Evolutionary conservation across 805 yeast species (phyloP), one percentile per base, ranked within the genome.

Genomic region (Cyberlindnera nakhonratchasimensis): DNA sequence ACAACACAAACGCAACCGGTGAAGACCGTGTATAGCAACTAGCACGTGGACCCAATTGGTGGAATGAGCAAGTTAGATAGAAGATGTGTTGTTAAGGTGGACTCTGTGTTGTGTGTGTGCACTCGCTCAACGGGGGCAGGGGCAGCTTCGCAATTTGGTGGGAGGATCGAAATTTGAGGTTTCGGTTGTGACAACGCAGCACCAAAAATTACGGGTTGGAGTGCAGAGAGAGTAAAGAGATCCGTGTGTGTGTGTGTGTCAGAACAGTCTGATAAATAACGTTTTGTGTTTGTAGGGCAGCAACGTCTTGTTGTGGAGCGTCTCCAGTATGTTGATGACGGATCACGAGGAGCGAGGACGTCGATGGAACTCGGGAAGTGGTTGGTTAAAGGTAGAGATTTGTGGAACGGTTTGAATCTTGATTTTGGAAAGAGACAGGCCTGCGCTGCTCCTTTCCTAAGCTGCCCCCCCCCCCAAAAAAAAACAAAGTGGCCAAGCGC

Each of bases 151-250:
- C 16, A 28, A 28, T 9, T 26, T 26, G 13, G 7, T 6, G 32
- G 32, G 22, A n/a, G 18, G 30, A 20, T 34, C 30, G 30, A 34
- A 25, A 25, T 34, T 34, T 25, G 38, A 34, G 38, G 38, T 34
- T n/a, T 34, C 38, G 37, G 10, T 34, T 34, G 38, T 34, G 30
- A 34, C 38, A 34, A 34, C 38, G 38, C 38, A 34, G 38, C 38
- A 34, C 38, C 38, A 34, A 23, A 34, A 34, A 34, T 25, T 34
- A 34, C 38, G 38, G 38, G 38, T 34, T 13, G 30, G 29, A 34
- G 38, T 34, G 38, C 38, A 34, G 38, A 25, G 38, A 7, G n/a
- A 12, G 24, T 6, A 10, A 20, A 18, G 24, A 29, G 33, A 9
- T 18, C 10, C 5, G 33, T 17, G 7, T 17, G 30, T 9, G 19